phyloP scores from a whole-genome alignment of 768 basidiomycete genomes.

The Macrolepiota fuliginosa region DNA sequence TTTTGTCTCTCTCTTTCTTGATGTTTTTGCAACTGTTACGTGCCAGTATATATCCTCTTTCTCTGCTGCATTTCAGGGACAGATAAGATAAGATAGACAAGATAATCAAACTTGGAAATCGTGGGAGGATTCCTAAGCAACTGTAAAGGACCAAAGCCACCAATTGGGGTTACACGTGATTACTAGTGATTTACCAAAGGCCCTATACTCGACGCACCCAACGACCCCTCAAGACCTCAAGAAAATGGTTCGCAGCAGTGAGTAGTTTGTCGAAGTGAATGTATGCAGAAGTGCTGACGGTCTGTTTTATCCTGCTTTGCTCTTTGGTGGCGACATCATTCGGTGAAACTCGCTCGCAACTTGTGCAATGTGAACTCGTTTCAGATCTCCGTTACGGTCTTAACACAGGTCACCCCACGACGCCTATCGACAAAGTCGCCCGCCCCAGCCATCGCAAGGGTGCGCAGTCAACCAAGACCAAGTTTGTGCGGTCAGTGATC shows the following conservation, averaged over 20 bases:
- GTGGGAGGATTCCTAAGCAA: constrained; percentile 29
- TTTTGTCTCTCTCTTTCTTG: constrained; percentile 16
- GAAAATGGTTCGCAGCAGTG: constrained; percentile 78
- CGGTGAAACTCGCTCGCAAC: neutral
- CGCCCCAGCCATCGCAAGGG: constrained; percentile 95
- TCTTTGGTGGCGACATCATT: neutral
- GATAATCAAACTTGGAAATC: constrained; percentile 18
- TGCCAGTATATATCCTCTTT: constrained; percentile 13
- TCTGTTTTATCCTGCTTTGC: neutral
- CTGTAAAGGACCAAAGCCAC: constrained; percentile 64
- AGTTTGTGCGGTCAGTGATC: constrained; percentile 90
- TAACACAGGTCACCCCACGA: constrained; percentile 90
- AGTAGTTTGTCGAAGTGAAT: constrained; percentile 28
- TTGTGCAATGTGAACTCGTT: neutral
- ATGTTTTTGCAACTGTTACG: constrained; percentile 17
- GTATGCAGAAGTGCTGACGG: constrained; percentile 14
- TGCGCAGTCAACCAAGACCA: constrained; percentile 82
- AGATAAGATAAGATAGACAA: constrained; percentile 26
- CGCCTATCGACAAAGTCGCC: constrained; percentile 68
- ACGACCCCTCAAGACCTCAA: constrained; percentile 54
- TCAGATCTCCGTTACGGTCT: constrained; percentile 81
- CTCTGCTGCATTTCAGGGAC: no score
- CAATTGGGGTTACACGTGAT: constrained; percentile 31
- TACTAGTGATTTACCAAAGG: constrained; percentile 18
- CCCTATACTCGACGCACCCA: constrained; percentile 26